Conservation (phyloP, 2,329 filamentous ascomycete genomes). For the Exophiala spinifera region DNA sequence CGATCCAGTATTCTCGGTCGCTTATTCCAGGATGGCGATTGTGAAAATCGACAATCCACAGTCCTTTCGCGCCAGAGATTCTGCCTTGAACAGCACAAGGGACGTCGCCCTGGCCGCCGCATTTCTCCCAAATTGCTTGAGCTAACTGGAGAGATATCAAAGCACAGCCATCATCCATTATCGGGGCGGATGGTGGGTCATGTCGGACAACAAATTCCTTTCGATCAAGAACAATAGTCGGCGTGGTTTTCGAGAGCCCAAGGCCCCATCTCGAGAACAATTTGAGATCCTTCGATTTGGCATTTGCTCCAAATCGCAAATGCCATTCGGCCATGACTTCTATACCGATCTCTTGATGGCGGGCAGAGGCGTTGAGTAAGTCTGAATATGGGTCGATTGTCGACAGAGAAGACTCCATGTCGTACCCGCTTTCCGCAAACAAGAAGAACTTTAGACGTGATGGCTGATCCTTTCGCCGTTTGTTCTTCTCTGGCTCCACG, state of each 20-base stretch:
- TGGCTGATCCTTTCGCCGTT: slow-evolving; percentile 23
- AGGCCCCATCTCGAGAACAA: slow-evolving; percentile 44
- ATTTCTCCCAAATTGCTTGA: slow-evolving; percentile 42
- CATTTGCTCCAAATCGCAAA: slow-evolving; percentile 38
- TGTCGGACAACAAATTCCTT: slow-evolving; percentile 37
- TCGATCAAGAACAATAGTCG: slow-evolving; percentile 38
- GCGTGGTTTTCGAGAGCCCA: slow-evolving; percentile 44
- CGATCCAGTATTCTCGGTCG: slow-evolving; percentile 50
- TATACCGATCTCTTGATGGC: slow-evolving; percentile 35
- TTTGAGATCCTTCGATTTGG: slow-evolving; percentile 41
- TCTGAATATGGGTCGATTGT: background rate
- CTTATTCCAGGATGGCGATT: slow-evolving; percentile 22
- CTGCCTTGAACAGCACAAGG: slow-evolving; percentile 57
- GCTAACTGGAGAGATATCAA: slow-evolving; percentile 54
- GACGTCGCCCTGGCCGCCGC: slow-evolving; percentile 37
- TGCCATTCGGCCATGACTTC: slow-evolving; percentile 47
- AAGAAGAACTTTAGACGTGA: slow-evolving; percentile 35
- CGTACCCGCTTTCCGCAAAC: slow-evolving; percentile 45
- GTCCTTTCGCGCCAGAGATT: slow-evolving; percentile 59
- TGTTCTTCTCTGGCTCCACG: slow-evolving; percentile 40
- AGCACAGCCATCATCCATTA: slow-evolving; percentile 55
- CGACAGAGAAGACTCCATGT: slow-evolving; percentile 32
- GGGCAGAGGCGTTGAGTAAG: background rate
- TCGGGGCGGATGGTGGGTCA: slow-evolving; percentile 30
- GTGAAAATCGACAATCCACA: slow-evolving; percentile 54